Percentiles rank a stretch among this genome's conserved stretches.
These are phyloP conservation scores for Cutaneotrichosporon sp. DNA, from an alignment of 1,284 basidiomycete genomes.

Conservation along the genomic window DNA sequence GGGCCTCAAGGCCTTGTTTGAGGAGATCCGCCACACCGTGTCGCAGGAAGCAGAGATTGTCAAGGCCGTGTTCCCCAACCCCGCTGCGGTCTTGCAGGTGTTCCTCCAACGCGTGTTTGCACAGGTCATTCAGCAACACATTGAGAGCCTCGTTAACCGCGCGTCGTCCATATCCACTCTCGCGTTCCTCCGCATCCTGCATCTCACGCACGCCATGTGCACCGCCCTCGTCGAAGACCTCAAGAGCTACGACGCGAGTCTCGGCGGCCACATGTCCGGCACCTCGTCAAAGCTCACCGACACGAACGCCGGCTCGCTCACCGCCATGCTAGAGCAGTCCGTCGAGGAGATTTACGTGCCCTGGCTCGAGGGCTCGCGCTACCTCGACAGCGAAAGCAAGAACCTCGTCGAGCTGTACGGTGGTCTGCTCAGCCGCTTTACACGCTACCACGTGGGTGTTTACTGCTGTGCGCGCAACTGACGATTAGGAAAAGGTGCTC, in stretches of 20 bases:
- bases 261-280: conserved; percentile 37
- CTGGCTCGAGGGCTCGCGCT: conserved; percentile 85
- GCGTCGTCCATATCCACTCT: conserved; percentile 73
- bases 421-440: conserved; percentile 67
- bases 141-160: conserved; percentile 75
- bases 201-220: conserved; percentile 77
- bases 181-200: conserved; percentile 83
- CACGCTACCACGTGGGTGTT: conserved; percentile 78
- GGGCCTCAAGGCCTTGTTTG: conserved; percentile 72
- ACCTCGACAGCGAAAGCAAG: conserved; percentile 87
- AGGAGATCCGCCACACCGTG: conserved; percentile 84
- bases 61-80: conserved; percentile 96
- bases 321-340: conserved; percentile 83
- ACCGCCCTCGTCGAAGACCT: conserved; percentile 82
- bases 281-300: conserved; percentile 16
- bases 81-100: conserved; percentile 96
- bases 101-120: conserved; percentile 97
- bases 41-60: conserved; percentile 97
- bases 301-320: conserved; percentile 49
- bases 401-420: conserved; percentile 80
- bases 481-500: conserved; percentile 61
- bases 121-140: conserved; percentile 92
- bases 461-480: neutral
- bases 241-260: conserved; percentile 80
- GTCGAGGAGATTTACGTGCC: conserved; percentile 96